Percentiles rank a stretch among this genome's conserved stretches.
Evolutionary conservation across 2,329 filamentous ascomycete species (phyloP).

Genomic region (Monilinia fructigena): DNA sequence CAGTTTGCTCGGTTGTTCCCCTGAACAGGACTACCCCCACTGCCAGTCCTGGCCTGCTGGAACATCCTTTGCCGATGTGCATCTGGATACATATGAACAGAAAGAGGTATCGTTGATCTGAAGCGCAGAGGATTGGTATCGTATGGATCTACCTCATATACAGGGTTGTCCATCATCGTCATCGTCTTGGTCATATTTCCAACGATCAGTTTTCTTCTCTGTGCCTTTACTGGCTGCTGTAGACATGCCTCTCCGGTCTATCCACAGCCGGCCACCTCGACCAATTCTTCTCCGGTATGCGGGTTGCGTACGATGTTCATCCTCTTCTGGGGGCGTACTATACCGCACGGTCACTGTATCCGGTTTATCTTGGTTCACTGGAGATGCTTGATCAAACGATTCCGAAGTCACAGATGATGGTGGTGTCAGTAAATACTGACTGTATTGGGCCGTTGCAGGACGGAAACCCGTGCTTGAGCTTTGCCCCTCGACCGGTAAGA

Average conservation of each 20-base stretch:
- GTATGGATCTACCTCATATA: slow-evolving; percentile 74
- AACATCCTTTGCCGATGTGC: slow-evolving; percentile 32
- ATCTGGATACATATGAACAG: slow-evolving; percentile 33
- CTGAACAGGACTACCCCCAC: slow-evolving; percentile 26
- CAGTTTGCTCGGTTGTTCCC: slow-evolving; percentile 31
- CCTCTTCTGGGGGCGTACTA: slow-evolving; percentile 37
- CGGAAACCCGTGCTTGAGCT: slow-evolving; percentile 62
- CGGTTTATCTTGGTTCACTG: slow-evolving; percentile 32
- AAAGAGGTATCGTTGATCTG: slow-evolving; percentile 47
- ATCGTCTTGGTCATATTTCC: slow-evolving; percentile 85
- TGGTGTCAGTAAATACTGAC: slow-evolving; percentile 65
- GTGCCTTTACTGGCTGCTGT: slow-evolving; percentile 48
- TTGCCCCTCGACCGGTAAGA: slow-evolving; percentile 73
- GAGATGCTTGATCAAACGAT: slow-evolving; percentile 40
- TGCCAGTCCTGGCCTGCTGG: slow-evolving; percentile 24
- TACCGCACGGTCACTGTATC: slow-evolving; percentile 34
- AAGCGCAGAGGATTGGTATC: slow-evolving; percentile 60
- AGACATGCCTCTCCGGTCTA: slow-evolving; percentile 76
- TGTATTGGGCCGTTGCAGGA: slow-evolving; percentile 63
- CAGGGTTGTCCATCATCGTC: slow-evolving; percentile 74
- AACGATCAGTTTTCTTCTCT: slow-evolving; percentile 61
- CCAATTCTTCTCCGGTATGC: slow-evolving; percentile 83
- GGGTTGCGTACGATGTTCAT: slow-evolving; percentile 44
- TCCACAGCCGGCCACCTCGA: slow-evolving; percentile 79
- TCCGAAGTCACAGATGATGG: slow-evolving; percentile 48